Evolutionary conservation across 352 stramenopile species (phyloP), one percentile per base, ranked within the genome.

Genomic region (Pythium vanterpoolii): DNA sequence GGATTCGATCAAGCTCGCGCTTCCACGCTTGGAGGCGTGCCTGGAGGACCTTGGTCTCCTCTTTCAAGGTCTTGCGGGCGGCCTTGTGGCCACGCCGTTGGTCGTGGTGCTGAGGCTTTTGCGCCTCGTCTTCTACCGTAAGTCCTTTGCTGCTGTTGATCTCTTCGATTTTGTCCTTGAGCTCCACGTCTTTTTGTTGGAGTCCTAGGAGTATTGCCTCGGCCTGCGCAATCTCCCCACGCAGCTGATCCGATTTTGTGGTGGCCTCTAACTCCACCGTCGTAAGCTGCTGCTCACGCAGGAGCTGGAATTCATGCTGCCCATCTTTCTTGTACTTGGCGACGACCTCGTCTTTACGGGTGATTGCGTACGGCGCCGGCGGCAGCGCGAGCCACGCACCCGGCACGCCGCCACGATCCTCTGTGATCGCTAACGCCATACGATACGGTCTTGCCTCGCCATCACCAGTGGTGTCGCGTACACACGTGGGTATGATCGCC

Each of bases 111-210:
- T 71, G 60, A 21, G 56, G 39, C 42, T 62, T 62, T 14, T 45
- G 14, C n/a, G 28, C 39, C 10, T 47, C 50, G 10, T 21, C 45
- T 11, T 23, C 16, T n/a, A 13, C 30, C 8, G 14, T 28, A 9
- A 56, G 18, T 3, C 66, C 53, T 28, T 75, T 77, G 13, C 79
- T 74, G 49, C 76, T 80, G 59, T 89, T 76, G 33, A 89, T 83
- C 26, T 86, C 76, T 36, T 87, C 79, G 30, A 89, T 87, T 24
- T 65, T 48, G 33, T 72, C 70, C 26, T 73, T 71, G 1, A 86
- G 60, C 19, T 66, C 44, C 19, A 57, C 51, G 30, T 89, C 79
- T 43, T 62, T 66, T 1, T 47, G 44, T 11, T 60, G 39, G 0
- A 87, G 49, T 26, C 63, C 50, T 10, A 13, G 24, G n/a, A 70